Evolutionary conservation across 2,329 filamentous ascomycete species (phyloP), one percentile per base, ranked within the genome.

Genomic region (Decorospora gaudefroyi): DNA sequence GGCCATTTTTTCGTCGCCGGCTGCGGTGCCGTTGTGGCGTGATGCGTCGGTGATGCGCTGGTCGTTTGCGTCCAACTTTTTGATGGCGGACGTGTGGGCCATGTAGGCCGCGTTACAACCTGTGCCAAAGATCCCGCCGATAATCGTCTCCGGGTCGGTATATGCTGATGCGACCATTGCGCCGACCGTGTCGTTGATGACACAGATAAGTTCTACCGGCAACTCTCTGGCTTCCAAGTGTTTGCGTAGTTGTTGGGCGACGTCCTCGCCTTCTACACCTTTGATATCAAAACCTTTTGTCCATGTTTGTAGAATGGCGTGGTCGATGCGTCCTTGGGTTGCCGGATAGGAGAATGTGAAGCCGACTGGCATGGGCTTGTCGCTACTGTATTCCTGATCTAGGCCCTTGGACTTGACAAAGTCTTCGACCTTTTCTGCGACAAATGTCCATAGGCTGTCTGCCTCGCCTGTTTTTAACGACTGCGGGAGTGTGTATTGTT

Each of bases 341-440:
- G 90, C 91, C 2, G 92, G 92, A 70, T 96, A 96, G 3, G 89
- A 95, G 75, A 97, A 97, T 31, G 92, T 96, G 76, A 96, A 96
- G 64, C 92, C 92, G 5, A 96, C 81, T 6, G 89, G 88, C 42
- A 91, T 76, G 60, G 81, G 82, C 16, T 81, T 79, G 16, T 88
- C 65, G 53, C 83, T 79, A 33, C 75, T 68, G 42, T 81, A 72
- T 50, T 86, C 79, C 61, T 81, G 76, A 40, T 75, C 75, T 45
- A 85, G 83, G 68, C 95, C 88, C 71, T 96, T 89, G 52, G 85
- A 86, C 66, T 95, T 84, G 45, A 96, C 82, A 71, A 96, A 96
- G 67, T 95, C 89, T 72, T 91, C 82, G 45, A 96, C 77, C 69
- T 90, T 95, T 72, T 95, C 90, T 68, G 90, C 90, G 66, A 96